Conservation (phyloP, 1,139 yeast genomes). For the Entelexis paramagnoliae region DNA sequence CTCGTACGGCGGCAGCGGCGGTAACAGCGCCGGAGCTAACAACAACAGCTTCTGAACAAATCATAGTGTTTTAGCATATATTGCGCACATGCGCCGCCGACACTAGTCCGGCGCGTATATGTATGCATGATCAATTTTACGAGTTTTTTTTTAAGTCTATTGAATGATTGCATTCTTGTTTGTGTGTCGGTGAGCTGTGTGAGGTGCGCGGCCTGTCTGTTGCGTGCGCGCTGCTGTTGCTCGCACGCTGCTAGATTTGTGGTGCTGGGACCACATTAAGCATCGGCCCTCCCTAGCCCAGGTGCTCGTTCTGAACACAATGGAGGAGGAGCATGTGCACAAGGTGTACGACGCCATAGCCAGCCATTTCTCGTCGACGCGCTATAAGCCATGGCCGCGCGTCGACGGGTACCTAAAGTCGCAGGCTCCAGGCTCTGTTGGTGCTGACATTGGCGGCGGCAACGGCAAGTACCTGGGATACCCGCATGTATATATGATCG, state of each 20-base stretch:
- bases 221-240: too few species aligned
- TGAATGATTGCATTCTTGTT: too few species aligned
- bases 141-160: too few species aligned
- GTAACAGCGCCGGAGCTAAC: not conserved
- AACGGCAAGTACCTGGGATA: slow-evolving; percentile 88
- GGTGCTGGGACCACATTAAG: not conserved
- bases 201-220: too few species aligned
- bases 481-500: slow-evolving; percentile 54
- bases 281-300: not conserved
- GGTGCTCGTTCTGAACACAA: slow-evolving; percentile 25
- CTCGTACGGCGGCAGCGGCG: slow-evolving; percentile 1
- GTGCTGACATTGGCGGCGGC: slow-evolving; percentile 75
- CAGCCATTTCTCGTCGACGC: slow-evolving; percentile 78
- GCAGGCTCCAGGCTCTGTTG: slow-evolving; percentile 39
- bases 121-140: too few species aligned
- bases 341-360: slow-evolving; percentile 88
- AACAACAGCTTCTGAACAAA: not conserved
- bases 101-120: too few species aligned
- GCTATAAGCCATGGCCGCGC: slow-evolving; percentile 95
- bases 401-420: slow-evolving; percentile 57
- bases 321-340: slow-evolving; percentile 76
- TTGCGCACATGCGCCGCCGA: not conserved
- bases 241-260: not conserved
- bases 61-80: not conserved
- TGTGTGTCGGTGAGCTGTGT: too few species aligned